phyloP scores from a whole-genome alignment of 2,329 filamentous ascomycete species.

The Elsinoe necatrix region DNA sequence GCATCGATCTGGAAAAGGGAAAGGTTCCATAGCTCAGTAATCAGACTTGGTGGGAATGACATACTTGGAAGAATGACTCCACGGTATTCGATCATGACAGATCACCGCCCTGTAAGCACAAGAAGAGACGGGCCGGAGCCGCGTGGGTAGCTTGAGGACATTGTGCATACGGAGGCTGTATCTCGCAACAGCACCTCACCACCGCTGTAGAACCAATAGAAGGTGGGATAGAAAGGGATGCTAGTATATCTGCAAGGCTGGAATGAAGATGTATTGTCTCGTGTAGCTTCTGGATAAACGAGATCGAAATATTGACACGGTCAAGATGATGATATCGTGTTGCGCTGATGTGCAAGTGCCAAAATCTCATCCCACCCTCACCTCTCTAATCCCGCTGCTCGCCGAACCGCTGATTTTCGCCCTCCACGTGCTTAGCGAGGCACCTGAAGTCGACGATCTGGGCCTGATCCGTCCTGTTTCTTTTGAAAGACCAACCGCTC shows the following conservation, averaged over 20 bases:
- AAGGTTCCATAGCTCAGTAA: background rate
- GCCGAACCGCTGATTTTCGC: background rate
- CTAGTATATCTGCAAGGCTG: too few species aligned
- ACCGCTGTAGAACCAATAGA: background rate
- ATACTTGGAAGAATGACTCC: background rate
- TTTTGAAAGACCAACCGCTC: constrained; percentile 6
- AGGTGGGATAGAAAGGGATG: background rate
- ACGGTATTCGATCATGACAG: background rate
- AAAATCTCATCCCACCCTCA: background rate
- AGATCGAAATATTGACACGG: background rate
- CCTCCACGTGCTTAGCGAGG: constrained; percentile 11
- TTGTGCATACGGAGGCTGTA: constrained; percentile 12
- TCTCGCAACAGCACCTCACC: background rate
- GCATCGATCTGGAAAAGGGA: background rate
- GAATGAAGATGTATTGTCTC: too few species aligned
- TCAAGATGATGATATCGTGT: constrained; percentile 3
- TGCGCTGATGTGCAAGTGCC: background rate
- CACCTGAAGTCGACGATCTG: background rate
- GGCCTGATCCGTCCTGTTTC: constrained; percentile 2
- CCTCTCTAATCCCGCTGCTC: background rate
- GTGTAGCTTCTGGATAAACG: background rate
- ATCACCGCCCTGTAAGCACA: background rate
- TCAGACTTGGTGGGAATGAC: background rate
- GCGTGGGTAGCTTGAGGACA: constrained; percentile 1
- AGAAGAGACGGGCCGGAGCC: constrained; percentile 1